These are phyloP conservation scores for Artomyces pyxidatus DNA, from an alignment of 768 basidiomycete species.

Conservation along the genomic window DNA sequence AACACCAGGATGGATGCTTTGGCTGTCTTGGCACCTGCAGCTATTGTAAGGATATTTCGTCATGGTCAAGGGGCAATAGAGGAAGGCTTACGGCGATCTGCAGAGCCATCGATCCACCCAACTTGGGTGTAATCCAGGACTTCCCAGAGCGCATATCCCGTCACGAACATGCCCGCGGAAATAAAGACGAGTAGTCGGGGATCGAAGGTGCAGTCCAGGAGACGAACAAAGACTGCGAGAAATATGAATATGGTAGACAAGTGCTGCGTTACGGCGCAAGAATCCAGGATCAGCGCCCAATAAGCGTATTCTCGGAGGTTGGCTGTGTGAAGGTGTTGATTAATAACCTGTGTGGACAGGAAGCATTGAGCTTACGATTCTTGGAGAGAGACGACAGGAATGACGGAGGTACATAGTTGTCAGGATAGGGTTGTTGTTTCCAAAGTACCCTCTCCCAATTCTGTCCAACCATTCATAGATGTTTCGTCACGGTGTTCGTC, in stretches of 20 bases:
- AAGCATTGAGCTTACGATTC: constrained; percentile 53
- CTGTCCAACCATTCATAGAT: not conserved
- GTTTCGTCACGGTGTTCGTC: not conserved
- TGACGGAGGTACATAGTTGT: constrained; percentile 76
- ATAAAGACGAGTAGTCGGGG: constrained; percentile 62
- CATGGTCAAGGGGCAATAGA: no score
- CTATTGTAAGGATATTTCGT: not conserved
- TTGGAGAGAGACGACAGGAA: constrained; percentile 74
- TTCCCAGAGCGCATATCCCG: constrained; percentile 60
- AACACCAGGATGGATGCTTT: constrained; percentile 86
- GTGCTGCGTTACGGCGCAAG: constrained; percentile 79
- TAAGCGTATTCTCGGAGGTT: constrained; percentile 79
- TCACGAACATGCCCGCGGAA: constrained; percentile 50
- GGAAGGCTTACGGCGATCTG: constrained; percentile 9
- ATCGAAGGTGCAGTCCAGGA: constrained; percentile 57
- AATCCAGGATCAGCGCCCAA: constrained; percentile 58
- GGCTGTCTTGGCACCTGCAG: constrained; percentile 56
- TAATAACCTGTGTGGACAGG: constrained; percentile 6
- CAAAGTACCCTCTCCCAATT: constrained; percentile 73
- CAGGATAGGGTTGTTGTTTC: constrained; percentile 67
- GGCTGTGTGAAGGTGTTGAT: constrained; percentile 34
- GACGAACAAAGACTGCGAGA: constrained; percentile 66
- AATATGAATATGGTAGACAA: constrained; percentile 75
- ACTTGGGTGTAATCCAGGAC: constrained; percentile 32
- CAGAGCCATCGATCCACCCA: constrained; percentile 23